These are phyloP conservation scores for Ceratocystis cacaofunesta DNA, from an alignment of 2,329 filamentous ascomycete genomes.

Conservation along the genomic window DNA sequence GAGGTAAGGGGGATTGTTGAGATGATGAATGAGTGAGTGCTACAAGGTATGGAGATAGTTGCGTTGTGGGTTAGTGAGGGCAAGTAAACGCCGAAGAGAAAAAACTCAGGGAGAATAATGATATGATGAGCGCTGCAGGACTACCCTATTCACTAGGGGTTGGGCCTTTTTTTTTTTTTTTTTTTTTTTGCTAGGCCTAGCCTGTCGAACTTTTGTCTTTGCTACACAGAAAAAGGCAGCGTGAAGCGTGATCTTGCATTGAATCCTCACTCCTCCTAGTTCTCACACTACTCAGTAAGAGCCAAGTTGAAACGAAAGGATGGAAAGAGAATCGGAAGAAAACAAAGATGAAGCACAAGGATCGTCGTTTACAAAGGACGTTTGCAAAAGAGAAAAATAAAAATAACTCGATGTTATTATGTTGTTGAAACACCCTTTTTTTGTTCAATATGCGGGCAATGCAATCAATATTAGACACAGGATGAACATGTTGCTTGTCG, in stretches of 20 bases:
- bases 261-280: neutral
- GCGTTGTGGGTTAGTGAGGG: neutral
- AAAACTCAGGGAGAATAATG: neutral
- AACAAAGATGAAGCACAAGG: neutral
- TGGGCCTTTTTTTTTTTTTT: neutral
- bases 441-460: neutral
- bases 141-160: neutral
- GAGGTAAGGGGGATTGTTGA: neutral
- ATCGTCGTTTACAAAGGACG: neutral
- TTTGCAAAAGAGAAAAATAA: neutral
- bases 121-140: neutral
- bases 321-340: neutral
- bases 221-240: neutral
- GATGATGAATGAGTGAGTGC: no score
- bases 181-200: neutral
- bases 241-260: neutral
- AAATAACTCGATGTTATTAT: neutral
- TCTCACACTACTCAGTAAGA: neutral
- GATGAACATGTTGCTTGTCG: neutral
- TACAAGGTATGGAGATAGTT: no score
- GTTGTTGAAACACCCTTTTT: neutral
- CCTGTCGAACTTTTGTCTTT: conserved; percentile 5
- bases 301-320: neutral
- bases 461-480: neutral
- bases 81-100: neutral